These are phyloP conservation scores for Lojkania enalia DNA, from an alignment of 2,329 filamentous ascomycete species.

Conservation along the genomic window DNA sequence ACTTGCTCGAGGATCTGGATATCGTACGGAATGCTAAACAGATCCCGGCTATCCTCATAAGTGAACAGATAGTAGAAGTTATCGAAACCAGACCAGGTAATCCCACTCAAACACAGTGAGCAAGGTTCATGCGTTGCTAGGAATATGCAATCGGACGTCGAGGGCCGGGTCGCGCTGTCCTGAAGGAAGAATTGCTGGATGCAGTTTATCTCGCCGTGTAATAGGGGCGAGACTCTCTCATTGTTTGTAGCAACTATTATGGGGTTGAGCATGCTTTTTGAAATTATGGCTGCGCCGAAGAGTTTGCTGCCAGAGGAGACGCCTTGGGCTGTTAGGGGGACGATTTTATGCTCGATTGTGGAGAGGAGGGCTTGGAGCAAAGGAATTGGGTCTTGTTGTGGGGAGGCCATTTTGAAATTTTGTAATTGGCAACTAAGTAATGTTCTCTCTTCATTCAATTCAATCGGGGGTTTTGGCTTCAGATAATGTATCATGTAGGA, in stretches of 20 bases:
- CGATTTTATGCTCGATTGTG: conserved; percentile 49
- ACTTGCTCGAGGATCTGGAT: conserved; percentile 61
- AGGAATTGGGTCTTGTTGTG: too few species aligned
- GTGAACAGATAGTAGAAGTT: conserved; percentile 63
- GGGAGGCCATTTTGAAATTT: too few species aligned
- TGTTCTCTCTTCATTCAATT: too few species aligned
- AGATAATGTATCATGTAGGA: too few species aligned
- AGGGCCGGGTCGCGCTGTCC: conserved; percentile 33
- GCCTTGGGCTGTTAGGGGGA: conserved; percentile 56
- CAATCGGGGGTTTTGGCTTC: too few species aligned
- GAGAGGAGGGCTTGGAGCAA: conserved; percentile 16
- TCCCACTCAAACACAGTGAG: conserved; percentile 61
- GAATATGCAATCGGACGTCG: conserved; percentile 56
- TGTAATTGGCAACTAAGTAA: too few species aligned
- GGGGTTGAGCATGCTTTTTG: conserved; percentile 46
- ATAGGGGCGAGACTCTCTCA: conserved; percentile 57
- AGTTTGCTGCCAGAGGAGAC: conserved; percentile 59
- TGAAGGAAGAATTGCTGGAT: conserved; percentile 60
- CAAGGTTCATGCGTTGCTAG: conserved; percentile 64
- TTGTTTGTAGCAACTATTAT: conserved; percentile 60
- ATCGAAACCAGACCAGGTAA: conserved; percentile 61
- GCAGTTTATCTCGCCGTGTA: conserved; percentile 65
- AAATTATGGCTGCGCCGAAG: conserved; percentile 61
- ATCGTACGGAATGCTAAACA: conserved; percentile 61
- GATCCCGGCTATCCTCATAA: conserved; percentile 60